Evolutionary conservation across 1,139 yeast genomes (phyloP).

Genomic region (Yamadazyma taylorii): DNA sequence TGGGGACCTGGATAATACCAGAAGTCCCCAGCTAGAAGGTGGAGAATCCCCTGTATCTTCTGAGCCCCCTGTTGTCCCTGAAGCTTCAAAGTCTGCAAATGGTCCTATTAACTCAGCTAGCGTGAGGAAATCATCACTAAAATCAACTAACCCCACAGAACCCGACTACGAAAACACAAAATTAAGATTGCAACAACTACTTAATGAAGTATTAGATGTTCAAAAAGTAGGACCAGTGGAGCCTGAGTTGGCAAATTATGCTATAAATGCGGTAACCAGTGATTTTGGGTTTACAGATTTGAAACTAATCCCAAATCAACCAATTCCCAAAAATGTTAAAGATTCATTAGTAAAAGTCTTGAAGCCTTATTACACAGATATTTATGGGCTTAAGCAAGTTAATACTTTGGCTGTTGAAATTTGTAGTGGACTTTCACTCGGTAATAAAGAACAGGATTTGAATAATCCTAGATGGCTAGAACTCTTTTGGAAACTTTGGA

Average conservation of each 20-base stretch:
- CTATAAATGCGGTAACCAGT: neutral
- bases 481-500: slow-evolving; percentile 12
- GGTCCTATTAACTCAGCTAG: neutral
- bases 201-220: neutral
- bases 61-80: no score
- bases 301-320: neutral
- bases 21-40: no score
- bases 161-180: neutral
- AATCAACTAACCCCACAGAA: neutral
- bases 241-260: neutral
- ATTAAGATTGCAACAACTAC: neutral
- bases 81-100: no score
- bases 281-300: neutral
- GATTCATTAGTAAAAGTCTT: neutral
- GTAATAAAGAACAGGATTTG: neutral
- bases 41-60: no score
- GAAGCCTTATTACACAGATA: neutral
- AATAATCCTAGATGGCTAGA: slow-evolving; percentile 12
- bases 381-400: neutral
- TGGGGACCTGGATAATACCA: no score
- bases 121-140: neutral
- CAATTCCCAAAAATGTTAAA: neutral
- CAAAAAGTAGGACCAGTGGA: neutral
- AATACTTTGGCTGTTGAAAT: slow-evolving; percentile 7
- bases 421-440: neutral